Base-by-base conservation (phyloP, 139 green algal species). In the Chlorella sp. region DNA sequence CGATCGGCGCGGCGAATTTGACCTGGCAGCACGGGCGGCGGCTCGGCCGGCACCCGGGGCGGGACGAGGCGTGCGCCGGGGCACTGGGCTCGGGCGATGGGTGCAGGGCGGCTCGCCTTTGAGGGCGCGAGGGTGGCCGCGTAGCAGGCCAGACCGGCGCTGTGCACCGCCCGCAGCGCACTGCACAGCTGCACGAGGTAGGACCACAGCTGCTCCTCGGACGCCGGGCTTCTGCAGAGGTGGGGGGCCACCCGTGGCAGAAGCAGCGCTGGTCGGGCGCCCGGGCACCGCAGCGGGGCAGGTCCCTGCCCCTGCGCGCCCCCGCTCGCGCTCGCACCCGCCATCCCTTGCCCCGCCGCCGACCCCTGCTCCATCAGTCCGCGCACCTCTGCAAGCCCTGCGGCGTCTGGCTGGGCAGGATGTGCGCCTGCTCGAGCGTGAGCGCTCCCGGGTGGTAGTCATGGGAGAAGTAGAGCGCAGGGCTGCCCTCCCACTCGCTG, bases 131-230 rank as follows among this genome's bases (percentile, higher is more conserved):
- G 85, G 46, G 67, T 67, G 19, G 67, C 73, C 0, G 86, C 76
- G 2, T 87, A 76, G 21, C 88, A 53, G 27, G 83, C 79, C 41
- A 96, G 86, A 0, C 93, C 92, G 9, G 82, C 81, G 35, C 63
- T 67, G 76, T 98, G 94, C 59, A 85, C 83, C 27, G 87, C 90
- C 5, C 89, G 76, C 71, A 97, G 76, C 48, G 81, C 87, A 21
- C 74, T 71, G 5, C 88, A 69, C 43, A 97, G 79, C 84, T 96
- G 91, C 21, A 91, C 74, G 3, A 87, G 70, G 80, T 98, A 98
- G 56, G 80, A 86, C 94, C 94, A 98, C 62, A 98, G 82, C 79
- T 89, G 61, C 60, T 93, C 82, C 83, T 98, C 94, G 31, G 64
- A 86, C n/a, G 29, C 84, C 78, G 43, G 84, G 74, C 48, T 79